Conservation (phyloP, 495 filamentous ascomycete species). For the Penicillium bovifimosum region DNA sequence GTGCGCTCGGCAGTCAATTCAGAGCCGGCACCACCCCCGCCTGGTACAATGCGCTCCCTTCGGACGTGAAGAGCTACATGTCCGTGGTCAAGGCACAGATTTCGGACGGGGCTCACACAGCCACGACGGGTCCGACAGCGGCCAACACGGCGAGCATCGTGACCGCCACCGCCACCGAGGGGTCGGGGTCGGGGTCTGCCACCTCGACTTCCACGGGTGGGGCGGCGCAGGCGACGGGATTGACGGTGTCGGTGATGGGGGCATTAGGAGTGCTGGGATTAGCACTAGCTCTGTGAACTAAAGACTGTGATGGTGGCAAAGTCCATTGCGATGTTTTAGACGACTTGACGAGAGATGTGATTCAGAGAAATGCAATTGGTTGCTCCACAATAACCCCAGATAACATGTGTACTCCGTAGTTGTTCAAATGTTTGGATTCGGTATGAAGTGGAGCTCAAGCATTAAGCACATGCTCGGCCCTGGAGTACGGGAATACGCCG, state of each 20-base stretch:
- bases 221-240: conserved; percentile 14
- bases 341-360: conserved; percentile 5
- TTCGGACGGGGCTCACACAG: conserved; percentile 24
- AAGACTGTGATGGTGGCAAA: background rate
- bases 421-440: no score
- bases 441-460: no score
- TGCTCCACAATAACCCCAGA: no score
- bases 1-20: conserved; percentile 27
- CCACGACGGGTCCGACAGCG: conserved; percentile 9
- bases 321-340: background rate
- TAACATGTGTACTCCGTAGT: no score
- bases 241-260: conserved; percentile 20
- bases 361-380: background rate
- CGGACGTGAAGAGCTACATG: conserved; percentile 31
- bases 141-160: background rate
- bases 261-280: conserved; percentile 24
- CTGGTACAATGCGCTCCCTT: conserved; percentile 28
- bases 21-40: conserved; percentile 27
- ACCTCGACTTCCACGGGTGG: conserved; percentile 10
- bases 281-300: conserved; percentile 22
- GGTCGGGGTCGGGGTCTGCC: conserved; percentile 1
- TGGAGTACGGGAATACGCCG: no score
- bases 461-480: no score
- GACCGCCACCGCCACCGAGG: background rate
- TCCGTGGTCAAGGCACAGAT: conserved; percentile 27